phyloP scores from a whole-genome alignment of 192 early-diverging fungal genomes.

The Entomortierella chlamydospora region DNA sequence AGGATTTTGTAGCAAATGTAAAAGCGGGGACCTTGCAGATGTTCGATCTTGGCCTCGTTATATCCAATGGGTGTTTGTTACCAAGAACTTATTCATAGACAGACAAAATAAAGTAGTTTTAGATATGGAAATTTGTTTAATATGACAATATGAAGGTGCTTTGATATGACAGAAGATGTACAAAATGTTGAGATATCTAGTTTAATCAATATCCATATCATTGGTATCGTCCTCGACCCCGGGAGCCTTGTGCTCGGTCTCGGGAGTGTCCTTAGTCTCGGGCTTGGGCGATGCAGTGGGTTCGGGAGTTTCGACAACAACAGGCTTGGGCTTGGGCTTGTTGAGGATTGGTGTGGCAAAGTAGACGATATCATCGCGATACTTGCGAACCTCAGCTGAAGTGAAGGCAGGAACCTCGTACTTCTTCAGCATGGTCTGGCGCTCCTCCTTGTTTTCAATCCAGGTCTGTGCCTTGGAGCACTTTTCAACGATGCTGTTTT shows the following conservation, averaged over 20 bases:
- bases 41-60: no score
- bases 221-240: constrained; percentile 36
- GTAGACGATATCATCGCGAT: constrained; percentile 75
- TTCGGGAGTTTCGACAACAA: constrained; percentile 23
- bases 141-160: not conserved
- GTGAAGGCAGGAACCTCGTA: constrained; percentile 79
- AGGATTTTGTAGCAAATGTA: no score
- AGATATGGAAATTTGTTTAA: no score
- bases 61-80: no score
- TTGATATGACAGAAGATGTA: not conserved
- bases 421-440: constrained; percentile 82
- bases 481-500: constrained; percentile 86
- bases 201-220: constrained; percentile 44
- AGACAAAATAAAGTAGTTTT: no score
- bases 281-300: constrained; percentile 8
- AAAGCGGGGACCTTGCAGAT: no score
- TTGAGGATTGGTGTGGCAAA: constrained; percentile 86
- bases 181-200: not conserved
- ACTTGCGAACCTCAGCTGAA: constrained; percentile 77
- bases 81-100: no score
- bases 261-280: constrained; percentile 21
- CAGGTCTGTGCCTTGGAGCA: constrained; percentile 83
- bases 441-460: constrained; percentile 86
- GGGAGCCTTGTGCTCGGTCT: no score
- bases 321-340: constrained; percentile 91